Percentiles rank a stretch among this genome's conserved stretches.
These are phyloP conservation scores for Penicillium arizonense DNA, from an alignment of 495 filamentous ascomycete species.

Conservation along the genomic window DNA sequence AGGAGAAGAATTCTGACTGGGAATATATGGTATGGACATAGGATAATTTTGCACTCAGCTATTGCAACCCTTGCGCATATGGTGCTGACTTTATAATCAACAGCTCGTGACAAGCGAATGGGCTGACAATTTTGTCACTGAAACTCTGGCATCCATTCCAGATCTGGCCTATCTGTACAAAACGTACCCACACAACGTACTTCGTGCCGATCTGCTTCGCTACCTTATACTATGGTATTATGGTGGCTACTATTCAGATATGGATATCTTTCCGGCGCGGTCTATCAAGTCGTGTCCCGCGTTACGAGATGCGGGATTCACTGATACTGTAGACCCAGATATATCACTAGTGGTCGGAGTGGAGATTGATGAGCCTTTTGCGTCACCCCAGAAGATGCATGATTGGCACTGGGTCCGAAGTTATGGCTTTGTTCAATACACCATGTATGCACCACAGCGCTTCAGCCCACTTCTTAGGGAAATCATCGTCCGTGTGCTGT, in stretches of 20 bases:
- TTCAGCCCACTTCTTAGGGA: slow-evolving; percentile 40
- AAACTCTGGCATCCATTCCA: slow-evolving; percentile 25
- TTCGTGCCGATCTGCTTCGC: slow-evolving; percentile 46
- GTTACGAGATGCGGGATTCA: slow-evolving; percentile 20
- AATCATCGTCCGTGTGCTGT: slow-evolving; percentile 35
- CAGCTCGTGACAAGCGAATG: slow-evolving; percentile 30
- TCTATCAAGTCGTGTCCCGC: slow-evolving; percentile 34
- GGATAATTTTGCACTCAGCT: not conserved
- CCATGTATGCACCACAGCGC: slow-evolving; percentile 37
- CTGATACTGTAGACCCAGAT: slow-evolving; percentile 12
- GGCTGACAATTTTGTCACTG: slow-evolving; percentile 29
- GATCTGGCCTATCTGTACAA: slow-evolving; percentile 27
- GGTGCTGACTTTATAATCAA: not conserved
- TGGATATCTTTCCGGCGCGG: slow-evolving; percentile 37
- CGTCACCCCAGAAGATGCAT: slow-evolving; percentile 31
- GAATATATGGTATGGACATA: slow-evolving; percentile 25
- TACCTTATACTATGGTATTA: slow-evolving; percentile 48
- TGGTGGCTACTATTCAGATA: slow-evolving; percentile 52
- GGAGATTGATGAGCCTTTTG: slow-evolving; percentile 43
- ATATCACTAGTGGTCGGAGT: slow-evolving; percentile 39
- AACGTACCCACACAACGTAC: slow-evolving; percentile 35
- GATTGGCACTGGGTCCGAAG: slow-evolving; percentile 43
- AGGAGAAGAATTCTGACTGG: slow-evolving; percentile 32
- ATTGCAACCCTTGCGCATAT: not conserved
- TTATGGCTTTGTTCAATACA: slow-evolving; percentile 41